Evolutionary conservation across 108 stramenopile genomes (phyloP).

Genomic region (Schizochytrium sp.): DNA sequence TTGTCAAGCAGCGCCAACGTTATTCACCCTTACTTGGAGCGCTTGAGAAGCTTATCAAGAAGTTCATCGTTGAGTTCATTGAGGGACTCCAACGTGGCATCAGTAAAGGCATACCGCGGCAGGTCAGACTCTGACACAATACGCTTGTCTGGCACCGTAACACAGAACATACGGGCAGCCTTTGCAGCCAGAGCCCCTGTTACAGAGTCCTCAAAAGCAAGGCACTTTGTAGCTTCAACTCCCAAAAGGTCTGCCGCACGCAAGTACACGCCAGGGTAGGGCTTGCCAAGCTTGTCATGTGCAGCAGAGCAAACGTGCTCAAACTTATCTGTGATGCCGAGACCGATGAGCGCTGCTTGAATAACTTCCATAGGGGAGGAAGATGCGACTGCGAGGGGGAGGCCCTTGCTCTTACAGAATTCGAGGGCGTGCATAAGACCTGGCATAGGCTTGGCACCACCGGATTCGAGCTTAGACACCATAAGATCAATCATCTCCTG

Average conservation of each 20-base stretch:
- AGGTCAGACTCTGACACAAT: neutral
- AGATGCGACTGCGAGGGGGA: constrained; percentile 39
- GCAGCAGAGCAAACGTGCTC: constrained; percentile 33
- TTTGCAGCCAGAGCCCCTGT: constrained; percentile 45
- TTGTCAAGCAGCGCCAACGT: no score
- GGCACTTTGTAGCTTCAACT: constrained; percentile 16
- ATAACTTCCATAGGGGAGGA: constrained; percentile 21
- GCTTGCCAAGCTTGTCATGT: constrained; percentile 25
- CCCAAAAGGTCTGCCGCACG: neutral
- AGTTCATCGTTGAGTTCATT: constrained; percentile 53
- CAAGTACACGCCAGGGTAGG: constrained; percentile 45
- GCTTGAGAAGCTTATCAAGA: neutral
- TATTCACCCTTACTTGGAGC: no score
- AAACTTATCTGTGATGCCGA: constrained; percentile 46
- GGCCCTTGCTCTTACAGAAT: neutral
- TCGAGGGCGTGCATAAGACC: constrained; percentile 45
- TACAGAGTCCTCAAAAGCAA: constrained; percentile 46
- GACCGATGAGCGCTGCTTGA: constrained; percentile 30
- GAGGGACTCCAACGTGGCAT: constrained; percentile 64
- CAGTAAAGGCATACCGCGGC: constrained; percentile 8
- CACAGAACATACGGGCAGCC: constrained; percentile 52
- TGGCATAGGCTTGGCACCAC: neutral
- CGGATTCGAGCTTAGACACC: constrained; percentile 43
- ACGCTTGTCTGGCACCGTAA: constrained; percentile 29
- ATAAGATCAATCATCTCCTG: constrained; percentile 35